phyloP scores from a whole-genome alignment of 208 protist genomes.

The Trypanosoma mega region DNA sequence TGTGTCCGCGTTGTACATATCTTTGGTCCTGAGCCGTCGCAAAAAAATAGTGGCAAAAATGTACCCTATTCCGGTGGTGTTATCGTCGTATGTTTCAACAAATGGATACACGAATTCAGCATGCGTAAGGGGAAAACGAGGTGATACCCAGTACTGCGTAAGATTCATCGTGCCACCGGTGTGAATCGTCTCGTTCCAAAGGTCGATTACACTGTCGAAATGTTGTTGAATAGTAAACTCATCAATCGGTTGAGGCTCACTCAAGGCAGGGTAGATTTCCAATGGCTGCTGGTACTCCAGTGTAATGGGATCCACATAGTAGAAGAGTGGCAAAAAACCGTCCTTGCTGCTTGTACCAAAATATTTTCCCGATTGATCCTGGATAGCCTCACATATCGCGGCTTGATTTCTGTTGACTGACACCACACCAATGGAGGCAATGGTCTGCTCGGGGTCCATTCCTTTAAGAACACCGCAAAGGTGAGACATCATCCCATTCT shows the following conservation, averaged over 20 bases:
- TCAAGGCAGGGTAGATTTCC: not conserved
- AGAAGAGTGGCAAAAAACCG: conserved; percentile 4
- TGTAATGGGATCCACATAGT: conserved; percentile 15
- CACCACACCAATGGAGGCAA: conserved; percentile 1
- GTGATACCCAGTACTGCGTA: conserved; percentile 7
- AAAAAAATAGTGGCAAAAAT: conserved; percentile 5
- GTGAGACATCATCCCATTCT: conserved; percentile 8
- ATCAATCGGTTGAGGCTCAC: not conserved
- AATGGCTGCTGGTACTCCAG: conserved; percentile 13
- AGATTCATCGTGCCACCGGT: not conserved
- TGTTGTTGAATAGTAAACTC: not conserved
- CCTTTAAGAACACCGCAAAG: conserved; percentile 3
- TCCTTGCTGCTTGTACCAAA: not conserved
- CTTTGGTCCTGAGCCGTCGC: not conserved
- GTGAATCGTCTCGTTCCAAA: conserved; percentile 6
- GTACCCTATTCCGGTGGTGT: conserved; percentile 6
- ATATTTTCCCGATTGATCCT: not conserved
- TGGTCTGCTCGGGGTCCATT: not conserved
- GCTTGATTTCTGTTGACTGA: conserved; percentile 1
- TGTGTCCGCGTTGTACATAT: conserved; percentile 5
- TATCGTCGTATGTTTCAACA: conserved; percentile 1
- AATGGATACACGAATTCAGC: conserved; percentile 16
- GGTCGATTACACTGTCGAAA: conserved; percentile 11
- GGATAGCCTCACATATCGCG: conserved; percentile 1
- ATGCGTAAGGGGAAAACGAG: conserved; percentile 3